Evolutionary conservation across 768 basidiomycete genomes (phyloP).

Genomic region (Trametes cinnabarina): DNA sequence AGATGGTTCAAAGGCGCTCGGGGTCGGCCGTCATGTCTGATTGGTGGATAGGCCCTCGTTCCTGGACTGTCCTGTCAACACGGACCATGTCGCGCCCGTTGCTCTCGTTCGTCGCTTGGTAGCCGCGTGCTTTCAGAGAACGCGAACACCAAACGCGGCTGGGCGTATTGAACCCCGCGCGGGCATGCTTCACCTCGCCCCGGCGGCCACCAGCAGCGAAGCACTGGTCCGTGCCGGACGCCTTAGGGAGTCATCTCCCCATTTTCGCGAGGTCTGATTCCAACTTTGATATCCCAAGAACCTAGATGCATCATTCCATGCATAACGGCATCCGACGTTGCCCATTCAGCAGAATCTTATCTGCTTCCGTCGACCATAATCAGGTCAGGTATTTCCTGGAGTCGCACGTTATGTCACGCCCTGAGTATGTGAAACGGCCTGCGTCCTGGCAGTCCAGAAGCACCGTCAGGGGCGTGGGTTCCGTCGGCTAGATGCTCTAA

Average conservation of each 20-base stretch:
- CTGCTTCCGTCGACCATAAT: constrained; percentile 17
- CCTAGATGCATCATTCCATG: constrained; percentile 19
- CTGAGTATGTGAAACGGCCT: constrained; percentile 14
- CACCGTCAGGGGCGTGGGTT: constrained; percentile 20
- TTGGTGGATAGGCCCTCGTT: constrained; percentile 3
- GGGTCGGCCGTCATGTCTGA: constrained; percentile 9
- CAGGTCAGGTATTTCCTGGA: constrained; percentile 14
- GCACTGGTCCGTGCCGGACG: constrained; percentile 6
- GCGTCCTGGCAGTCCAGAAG: constrained; percentile 22
- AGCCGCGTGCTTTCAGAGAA: constrained; percentile 19
- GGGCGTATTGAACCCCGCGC: constrained; percentile 9
- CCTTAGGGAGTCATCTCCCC: constrained; percentile 8
- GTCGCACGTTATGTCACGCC: constrained; percentile 24
- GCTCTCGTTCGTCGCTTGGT: constrained; percentile 15
- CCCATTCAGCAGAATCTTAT: constrained; percentile 24
- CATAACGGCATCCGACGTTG: constrained; percentile 26
- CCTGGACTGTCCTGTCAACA: constrained; percentile 7
- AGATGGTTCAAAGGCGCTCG: neutral
- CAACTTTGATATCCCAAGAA: constrained; percentile 15
- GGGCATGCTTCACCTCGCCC: constrained; percentile 4
- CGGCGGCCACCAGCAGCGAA: constrained; percentile 12
- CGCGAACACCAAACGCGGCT: constrained; percentile 12
- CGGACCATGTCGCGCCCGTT: constrained; percentile 8
- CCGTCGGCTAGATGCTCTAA: constrained; percentile 9
- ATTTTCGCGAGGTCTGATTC: constrained; percentile 15